Evolutionary conservation across 2,329 filamentous ascomycete genomes (phyloP), one percentile per base, ranked within the genome.

Genomic region (Fusarium xyrophilum): DNA sequence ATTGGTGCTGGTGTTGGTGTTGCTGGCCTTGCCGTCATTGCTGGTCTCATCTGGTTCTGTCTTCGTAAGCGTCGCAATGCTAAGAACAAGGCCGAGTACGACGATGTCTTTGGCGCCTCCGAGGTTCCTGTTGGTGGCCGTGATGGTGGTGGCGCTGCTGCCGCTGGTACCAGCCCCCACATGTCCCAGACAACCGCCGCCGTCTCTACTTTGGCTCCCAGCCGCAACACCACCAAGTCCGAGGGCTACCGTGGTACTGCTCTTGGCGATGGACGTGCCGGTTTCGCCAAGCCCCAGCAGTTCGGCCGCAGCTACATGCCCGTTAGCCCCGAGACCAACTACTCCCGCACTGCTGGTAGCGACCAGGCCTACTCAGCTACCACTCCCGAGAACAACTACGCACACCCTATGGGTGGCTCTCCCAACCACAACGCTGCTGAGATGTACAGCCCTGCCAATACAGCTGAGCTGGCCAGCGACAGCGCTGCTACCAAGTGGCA

Each of bases 81-180:
- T 44, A 69, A 69, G 66, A 68, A 75, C 59, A 77, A 79, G 70
- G 72, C 75, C 27, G 75, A 79, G 55, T 73, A 77, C 43, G 80
- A 81, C 62, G 79, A 81, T 63, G 74, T 81, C 56, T 77, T 80
- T 54, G 80, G 79, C 58, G 78, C 80, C 30, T 81, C 79, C 11
- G 80, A 82, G 69, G 79, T 82, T 9, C 80, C 80, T n/a, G 78
- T 82, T 15, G 79, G 79, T 32, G 79, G 79, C 30, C 70, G 71
- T 39, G 60, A 67, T 33, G 67, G 66, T 40, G 65, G 68, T 30
- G 65, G 51, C 30, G 44, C n/a, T 32, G 47, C 67, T 47, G 51
- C 54, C 11, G 60, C 30, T 10, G 56, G 71, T 54, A 65, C 69
- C 51, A 70, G 64, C 46, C 73, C 68, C 54, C 72, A 74, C 70